Conservation (phyloP, 1,139 yeast species). For the Petasospora rhodanensis region DNA sequence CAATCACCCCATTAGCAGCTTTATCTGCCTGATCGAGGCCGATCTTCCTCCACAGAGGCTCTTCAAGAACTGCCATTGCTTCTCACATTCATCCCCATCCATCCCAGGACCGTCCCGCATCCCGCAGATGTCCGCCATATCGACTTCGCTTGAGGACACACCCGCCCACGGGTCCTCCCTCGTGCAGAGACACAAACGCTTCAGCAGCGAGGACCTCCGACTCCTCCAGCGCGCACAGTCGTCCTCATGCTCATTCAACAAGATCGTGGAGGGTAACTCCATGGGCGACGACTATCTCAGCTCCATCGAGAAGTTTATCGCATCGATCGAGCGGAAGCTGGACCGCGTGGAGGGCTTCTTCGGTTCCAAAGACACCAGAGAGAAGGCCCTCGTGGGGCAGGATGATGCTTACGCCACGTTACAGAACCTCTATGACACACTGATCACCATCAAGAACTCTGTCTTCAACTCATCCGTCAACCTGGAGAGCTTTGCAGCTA, state of each 20-base stretch:
- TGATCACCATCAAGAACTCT: constrained; percentile 24
- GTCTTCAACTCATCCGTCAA: constrained; percentile 27
- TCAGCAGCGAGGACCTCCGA: constrained; percentile 19
- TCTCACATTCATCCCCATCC: not conserved
- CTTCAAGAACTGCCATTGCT: too few species aligned
- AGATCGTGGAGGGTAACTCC: constrained; percentile 25
- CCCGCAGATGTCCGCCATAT: constrained; percentile 3
- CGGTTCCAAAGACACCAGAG: constrained; percentile 13
- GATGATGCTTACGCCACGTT: constrained; percentile 20
- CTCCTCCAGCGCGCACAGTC: constrained; percentile 21
- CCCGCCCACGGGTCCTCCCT: too few species aligned
- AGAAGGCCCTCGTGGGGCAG: constrained; percentile 7
- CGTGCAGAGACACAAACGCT: constrained; percentile 15
- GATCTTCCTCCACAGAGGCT: too few species aligned
- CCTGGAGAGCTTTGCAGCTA: constrained; percentile 43
- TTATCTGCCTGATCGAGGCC: too few species aligned
- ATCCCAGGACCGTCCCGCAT: too few species aligned
- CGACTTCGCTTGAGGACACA: constrained; percentile 4
- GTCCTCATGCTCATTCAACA: constrained; percentile 22
- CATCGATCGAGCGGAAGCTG: constrained; percentile 49
- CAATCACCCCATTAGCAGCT: too few species aligned
- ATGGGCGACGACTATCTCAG: constrained; percentile 49
- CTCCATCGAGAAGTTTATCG: constrained; percentile 46
- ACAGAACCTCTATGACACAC: constrained; percentile 28
- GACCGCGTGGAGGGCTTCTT: constrained; percentile 51